These are phyloP conservation scores for Akanthomyces uredinophilus DNA, from an alignment of 2,329 filamentous ascomycete species.

Conservation along the genomic window DNA sequence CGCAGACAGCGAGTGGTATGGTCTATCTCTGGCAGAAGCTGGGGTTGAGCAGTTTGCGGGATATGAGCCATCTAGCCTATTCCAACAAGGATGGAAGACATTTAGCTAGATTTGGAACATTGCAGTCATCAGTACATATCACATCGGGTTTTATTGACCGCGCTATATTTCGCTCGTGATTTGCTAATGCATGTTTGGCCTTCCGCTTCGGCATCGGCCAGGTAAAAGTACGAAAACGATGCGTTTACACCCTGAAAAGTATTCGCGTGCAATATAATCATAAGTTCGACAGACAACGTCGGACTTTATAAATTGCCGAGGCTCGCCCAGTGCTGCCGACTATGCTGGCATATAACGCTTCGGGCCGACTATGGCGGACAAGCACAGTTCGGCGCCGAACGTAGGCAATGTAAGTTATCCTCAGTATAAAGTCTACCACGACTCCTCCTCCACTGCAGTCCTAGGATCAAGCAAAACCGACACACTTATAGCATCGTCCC, in stretches of 20 bases:
- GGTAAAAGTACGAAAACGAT: no score
- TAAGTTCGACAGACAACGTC: no score
- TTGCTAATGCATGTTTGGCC: no score
- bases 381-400: neutral
- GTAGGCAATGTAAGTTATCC: neutral
- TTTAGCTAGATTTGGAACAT: neutral
- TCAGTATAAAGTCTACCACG: neutral
- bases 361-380: neutral
- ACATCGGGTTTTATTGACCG: no score
- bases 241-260: no score
- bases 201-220: no score
- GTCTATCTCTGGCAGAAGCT: neutral
- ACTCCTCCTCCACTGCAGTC: neutral
- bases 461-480: neutral
- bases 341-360: neutral
- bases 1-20: slow-evolving; percentile 1
- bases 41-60: slow-evolving; percentile 7
- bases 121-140: no score
- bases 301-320: no score
- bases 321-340: no score
- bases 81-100: neutral
- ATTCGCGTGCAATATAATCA: no score
- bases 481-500: neutral
- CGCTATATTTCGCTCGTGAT: no score
- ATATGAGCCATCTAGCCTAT: slow-evolving; percentile 3